A percentile compares a stretch with the other conserved stretches of the same genome.
These are phyloP conservation scores for Penicillium hordei DNA, from an alignment of 2,329 filamentous ascomycete species.

Conservation along the genomic window DNA sequence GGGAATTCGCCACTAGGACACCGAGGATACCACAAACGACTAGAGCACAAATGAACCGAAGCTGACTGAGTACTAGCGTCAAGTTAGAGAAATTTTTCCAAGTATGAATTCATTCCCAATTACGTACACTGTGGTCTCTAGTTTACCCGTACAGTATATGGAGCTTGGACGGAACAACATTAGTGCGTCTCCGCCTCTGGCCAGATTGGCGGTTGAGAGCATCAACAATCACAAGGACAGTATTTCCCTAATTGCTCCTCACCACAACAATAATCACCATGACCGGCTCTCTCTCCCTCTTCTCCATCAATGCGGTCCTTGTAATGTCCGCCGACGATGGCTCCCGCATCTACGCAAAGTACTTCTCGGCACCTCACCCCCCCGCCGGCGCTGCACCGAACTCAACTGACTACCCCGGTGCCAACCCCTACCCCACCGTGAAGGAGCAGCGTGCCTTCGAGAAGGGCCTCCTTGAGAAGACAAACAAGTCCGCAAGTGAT, in stretches of 20 bases:
- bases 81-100: background rate
- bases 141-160: background rate
- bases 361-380: conserved; percentile 73
- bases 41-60: background rate
- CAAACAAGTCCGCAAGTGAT: conserved; percentile 89
- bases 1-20: background rate
- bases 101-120: background rate
- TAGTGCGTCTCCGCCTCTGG: conserved; percentile 27
- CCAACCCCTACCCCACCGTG: conserved; percentile 79
- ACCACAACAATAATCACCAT: conserved; percentile 48
- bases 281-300: conserved; percentile 73
- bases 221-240: conserved; percentile 20
- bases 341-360: conserved; percentile 89
- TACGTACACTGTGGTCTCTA: background rate
- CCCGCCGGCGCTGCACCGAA: conserved; percentile 59
- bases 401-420: conserved; percentile 59
- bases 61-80: background rate
- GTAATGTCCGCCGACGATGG: conserved; percentile 84
- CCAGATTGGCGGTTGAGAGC: conserved; percentile 25
- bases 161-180: conserved; percentile 22
- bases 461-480: conserved; percentile 93
- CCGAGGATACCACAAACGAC: no score
- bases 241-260: conserved; percentile 12
- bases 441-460: conserved; percentile 97
- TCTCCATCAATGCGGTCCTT: conserved; percentile 74